Evolutionary conservation across 1,284 basidiomycete genomes (phyloP).

Genomic region (Volvariella volvacea): DNA sequence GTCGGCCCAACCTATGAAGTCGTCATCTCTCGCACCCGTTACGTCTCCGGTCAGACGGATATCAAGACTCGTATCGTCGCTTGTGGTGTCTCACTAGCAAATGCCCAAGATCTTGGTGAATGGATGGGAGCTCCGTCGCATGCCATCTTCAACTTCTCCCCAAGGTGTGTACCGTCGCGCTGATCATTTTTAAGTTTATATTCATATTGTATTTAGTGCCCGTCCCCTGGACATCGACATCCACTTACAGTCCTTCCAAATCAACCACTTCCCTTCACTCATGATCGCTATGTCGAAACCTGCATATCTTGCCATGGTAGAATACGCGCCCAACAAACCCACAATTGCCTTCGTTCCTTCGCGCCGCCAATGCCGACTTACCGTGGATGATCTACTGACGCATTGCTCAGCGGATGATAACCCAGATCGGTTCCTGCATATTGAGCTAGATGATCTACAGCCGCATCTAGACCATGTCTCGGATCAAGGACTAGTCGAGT

Average conservation of each 20-base stretch:
- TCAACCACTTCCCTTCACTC: slow-evolving; percentile 95
- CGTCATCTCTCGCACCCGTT: slow-evolving; percentile 89
- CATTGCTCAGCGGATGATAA: slow-evolving; percentile 90
- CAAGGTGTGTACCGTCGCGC: too few relatives aligned
- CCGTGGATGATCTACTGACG: slow-evolving; percentile 86
- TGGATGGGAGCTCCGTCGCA: slow-evolving; percentile 96
- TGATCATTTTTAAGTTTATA: too few relatives aligned
- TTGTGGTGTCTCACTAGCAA: slow-evolving; percentile 92
- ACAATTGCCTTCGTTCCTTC: slow-evolving; percentile 93
- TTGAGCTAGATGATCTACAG: slow-evolving; percentile 78
- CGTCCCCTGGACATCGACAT: slow-evolving; percentile 96
- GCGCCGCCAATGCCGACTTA: slow-evolving; percentile 88
- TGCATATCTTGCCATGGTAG: slow-evolving; percentile 89
- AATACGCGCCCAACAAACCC: slow-evolving; percentile 83
- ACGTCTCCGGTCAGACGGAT: slow-evolving; percentile 93
- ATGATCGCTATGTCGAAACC: slow-evolving; percentile 99
- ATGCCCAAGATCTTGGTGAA: slow-evolving; percentile 92
- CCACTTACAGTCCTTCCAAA: slow-evolving; percentile 91
- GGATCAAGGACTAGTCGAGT: slow-evolving; percentile 77
- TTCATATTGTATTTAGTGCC: slow-evolving; percentile 54
- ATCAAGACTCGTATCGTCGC: slow-evolving; percentile 90
- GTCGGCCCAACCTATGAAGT: slow-evolving; percentile 96
- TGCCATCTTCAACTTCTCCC: slow-evolving; percentile 97
- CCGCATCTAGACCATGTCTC: slow-evolving; percentile 85
- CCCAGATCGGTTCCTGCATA: slow-evolving; percentile 84